A percentile compares a stretch with the other conserved stretches of the same genome.
phyloP scores from a whole-genome alignment of 768 basidiomycete species.

The Galerina marginata region DNA sequence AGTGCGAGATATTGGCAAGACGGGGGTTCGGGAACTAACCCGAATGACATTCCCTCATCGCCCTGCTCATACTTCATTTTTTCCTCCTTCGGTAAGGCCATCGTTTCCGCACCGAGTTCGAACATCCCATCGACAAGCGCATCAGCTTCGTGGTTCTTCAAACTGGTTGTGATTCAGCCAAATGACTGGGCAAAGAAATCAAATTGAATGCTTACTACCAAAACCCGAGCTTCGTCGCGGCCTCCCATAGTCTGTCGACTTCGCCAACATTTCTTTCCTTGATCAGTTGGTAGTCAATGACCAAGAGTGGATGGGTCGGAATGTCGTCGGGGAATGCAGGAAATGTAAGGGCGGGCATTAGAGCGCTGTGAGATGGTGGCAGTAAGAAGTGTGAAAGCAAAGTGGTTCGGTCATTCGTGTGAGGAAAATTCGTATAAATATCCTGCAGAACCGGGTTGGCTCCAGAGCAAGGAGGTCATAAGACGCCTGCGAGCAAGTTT shows the following conservation, averaged over 20 bases:
- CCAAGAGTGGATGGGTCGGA: conserved; percentile 57
- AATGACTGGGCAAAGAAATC: conserved; percentile 5
- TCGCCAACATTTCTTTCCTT: conserved; percentile 45
- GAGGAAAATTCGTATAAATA: not conserved
- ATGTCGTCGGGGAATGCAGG: conserved; percentile 57
- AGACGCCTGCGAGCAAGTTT: not conserved
- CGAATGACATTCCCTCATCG: conserved; percentile 45
- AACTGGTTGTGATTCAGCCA: conserved; percentile 30
- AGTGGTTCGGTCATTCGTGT: not conserved
- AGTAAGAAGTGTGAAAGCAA: no score
- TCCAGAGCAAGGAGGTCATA: not conserved
- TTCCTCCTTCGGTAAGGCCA: conserved; percentile 58
- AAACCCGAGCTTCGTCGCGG: conserved; percentile 64
- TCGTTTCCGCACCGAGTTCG: conserved; percentile 56
- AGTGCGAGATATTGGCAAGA: not conserved
- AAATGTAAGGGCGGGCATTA: conserved; percentile 26
- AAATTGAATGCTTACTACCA: conserved; percentile 58
- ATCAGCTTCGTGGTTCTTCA: conserved; percentile 62
- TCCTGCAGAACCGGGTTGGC: no score
- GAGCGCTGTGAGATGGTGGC: not conserved
- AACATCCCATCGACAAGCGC: conserved; percentile 57
- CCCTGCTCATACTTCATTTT: conserved; percentile 65
- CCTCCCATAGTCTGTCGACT: conserved; percentile 57
- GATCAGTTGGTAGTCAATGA: conserved; percentile 61
- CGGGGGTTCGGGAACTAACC: conserved; percentile 30